These are phyloP conservation scores for Osmozyma mogii DNA, from an alignment of 805 yeast species.

Conservation along the genomic window DNA sequence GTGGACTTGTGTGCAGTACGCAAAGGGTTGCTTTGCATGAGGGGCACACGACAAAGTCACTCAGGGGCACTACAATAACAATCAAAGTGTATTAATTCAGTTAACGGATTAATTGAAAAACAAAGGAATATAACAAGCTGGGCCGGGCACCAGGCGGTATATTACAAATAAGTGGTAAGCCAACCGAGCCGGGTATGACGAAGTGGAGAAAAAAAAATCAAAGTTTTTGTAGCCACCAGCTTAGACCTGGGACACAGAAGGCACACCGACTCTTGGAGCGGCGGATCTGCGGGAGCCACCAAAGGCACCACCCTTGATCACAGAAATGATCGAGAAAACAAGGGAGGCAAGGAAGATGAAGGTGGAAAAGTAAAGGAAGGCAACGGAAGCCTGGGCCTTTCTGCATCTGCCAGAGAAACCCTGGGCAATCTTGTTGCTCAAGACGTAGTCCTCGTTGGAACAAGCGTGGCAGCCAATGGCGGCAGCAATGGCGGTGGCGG, in stretches of 20 bases:
- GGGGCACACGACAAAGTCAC: too few species aligned
- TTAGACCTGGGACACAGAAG: conserved; percentile 85
- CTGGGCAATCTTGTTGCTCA: conserved; percentile 61
- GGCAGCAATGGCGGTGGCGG: conserved; percentile 90
- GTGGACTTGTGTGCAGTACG: too few species aligned
- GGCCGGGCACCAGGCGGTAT: too few species aligned
- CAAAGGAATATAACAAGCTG: too few species aligned
- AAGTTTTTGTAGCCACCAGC: too few species aligned
- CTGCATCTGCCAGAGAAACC: conserved; percentile 85
- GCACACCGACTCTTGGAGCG: conserved; percentile 73
- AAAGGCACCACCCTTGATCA: conserved; percentile 45
- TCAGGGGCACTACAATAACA: too few species aligned
- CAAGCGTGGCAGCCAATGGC: conserved; percentile 85
- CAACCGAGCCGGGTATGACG: too few species aligned
- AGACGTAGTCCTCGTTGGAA: conserved; percentile 55
- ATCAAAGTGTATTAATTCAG: too few species aligned
- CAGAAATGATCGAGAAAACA: conserved; percentile 50
- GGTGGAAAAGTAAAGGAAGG: conserved; percentile 81
- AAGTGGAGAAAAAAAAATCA: too few species aligned
- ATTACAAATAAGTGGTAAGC: too few species aligned
- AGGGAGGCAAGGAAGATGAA: conserved; percentile 62
- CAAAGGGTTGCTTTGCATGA: too few species aligned
- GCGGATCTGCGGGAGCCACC: conserved; percentile 30
- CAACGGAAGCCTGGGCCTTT: conserved; percentile 80
- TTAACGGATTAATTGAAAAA: too few species aligned